Evolutionary conservation across 2,329 filamentous ascomycete species (phyloP).

Genomic region (Aspergillus carbonarius): DNA sequence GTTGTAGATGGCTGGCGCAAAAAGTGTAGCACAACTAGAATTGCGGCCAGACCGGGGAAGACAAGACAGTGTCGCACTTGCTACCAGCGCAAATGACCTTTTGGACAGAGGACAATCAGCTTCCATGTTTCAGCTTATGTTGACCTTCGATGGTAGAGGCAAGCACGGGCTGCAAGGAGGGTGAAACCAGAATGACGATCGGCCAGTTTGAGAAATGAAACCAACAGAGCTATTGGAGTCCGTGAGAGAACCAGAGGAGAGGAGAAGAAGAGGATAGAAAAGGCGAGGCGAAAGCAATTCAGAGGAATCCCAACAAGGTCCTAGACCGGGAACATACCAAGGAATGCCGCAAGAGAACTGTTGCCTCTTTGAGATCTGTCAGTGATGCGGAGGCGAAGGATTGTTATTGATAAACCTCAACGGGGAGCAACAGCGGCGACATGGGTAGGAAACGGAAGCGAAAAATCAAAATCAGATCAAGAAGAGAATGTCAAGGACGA

Average conservation of each 20-base stretch:
- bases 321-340: slow-evolving; percentile 24
- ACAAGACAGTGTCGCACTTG: slow-evolving; percentile 33
- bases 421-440: slow-evolving; percentile 3
- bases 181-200: slow-evolving; percentile 29
- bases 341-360: slow-evolving; percentile 19
- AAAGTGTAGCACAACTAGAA: slow-evolving; percentile 19
- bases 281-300: slow-evolving; percentile 13
- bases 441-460: not conserved
- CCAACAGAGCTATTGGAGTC: slow-evolving; percentile 17
- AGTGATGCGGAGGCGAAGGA: slow-evolving; percentile 20
- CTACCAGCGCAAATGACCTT: slow-evolving; percentile 45
- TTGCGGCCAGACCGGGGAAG: slow-evolving; percentile 30
- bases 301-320: slow-evolving; percentile 10
- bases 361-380: slow-evolving; percentile 20
- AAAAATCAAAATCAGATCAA: slow-evolving; percentile 5
- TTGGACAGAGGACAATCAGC: slow-evolving; percentile 32
- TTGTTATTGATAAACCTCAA: slow-evolving; percentile 13
- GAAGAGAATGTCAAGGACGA: slow-evolving; percentile 11
- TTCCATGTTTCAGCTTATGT: slow-evolving; percentile 24
- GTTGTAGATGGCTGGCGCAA: slow-evolving; percentile 26
- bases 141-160: slow-evolving; percentile 15
- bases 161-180: slow-evolving; percentile 31
- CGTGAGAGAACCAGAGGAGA: slow-evolving; percentile 12
- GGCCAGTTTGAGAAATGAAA: slow-evolving; percentile 18
- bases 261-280: slow-evolving; percentile 8